Evolutionary conservation across 192 early-diverging fungal genomes (phyloP).

Genomic region (Backusella tuberculispora): DNA sequence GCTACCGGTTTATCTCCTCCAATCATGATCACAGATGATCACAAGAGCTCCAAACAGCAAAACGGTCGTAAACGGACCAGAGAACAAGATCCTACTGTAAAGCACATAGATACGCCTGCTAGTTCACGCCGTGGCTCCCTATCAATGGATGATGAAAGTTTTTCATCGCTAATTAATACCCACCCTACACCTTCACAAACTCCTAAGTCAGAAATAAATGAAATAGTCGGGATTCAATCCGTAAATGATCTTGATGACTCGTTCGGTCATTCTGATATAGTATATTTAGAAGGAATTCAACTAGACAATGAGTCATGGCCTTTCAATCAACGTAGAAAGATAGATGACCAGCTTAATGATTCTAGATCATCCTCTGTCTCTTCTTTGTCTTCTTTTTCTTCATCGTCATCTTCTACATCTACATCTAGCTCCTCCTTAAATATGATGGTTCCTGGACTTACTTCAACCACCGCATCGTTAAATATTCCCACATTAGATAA

Average conservation of each 20-base stretch:
- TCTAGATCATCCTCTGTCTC: conserved; percentile 4
- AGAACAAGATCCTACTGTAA: not conserved
- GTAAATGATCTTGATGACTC: not conserved
- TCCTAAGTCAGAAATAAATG: conserved; percentile 11
- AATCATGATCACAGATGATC: conserved; percentile 97
- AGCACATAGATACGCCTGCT: not conserved
- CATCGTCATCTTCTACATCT: conserved; percentile 3
- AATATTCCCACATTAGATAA: conserved; percentile 6
- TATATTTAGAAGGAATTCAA: not conserved
- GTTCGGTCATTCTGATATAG: conserved; percentile 10
- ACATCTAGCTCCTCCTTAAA: not conserved
- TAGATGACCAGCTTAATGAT: not conserved
- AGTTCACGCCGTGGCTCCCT: not conserved
- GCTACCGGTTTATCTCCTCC: conserved; percentile 86
- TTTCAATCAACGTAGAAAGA: conserved; percentile 42
- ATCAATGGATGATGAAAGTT: not conserved
- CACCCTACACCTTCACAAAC: not conserved
- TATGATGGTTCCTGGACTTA: not conserved
- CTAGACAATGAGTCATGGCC: conserved; percentile 32
- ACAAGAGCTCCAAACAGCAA: conserved; percentile 77
- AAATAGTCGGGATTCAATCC: conserved; percentile 1
- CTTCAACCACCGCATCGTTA: not conserved
- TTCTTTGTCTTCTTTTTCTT: conserved; percentile 11
- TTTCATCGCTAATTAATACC: not conserved
- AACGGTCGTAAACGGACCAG: conserved; percentile 1